Evolutionary conservation across 192 early-diverging fungal species (phyloP).

Genomic region (Martensiomyces pterosporus): DNA sequence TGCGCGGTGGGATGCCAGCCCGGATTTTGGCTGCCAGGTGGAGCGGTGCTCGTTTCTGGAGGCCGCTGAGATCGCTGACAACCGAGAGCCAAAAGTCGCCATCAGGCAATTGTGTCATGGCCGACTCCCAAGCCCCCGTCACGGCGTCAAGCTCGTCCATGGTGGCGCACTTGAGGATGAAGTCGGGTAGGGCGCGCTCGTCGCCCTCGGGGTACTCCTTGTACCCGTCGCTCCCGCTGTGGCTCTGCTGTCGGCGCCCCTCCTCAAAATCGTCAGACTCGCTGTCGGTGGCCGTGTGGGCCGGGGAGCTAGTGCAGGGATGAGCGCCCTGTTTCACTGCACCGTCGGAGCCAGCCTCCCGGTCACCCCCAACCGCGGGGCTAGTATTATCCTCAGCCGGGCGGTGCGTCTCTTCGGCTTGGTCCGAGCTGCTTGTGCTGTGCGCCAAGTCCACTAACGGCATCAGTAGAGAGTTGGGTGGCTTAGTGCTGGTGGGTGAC

Average conservation of each 20-base stretch:
- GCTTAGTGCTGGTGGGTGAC: constrained; percentile 9
- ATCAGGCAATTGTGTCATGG: constrained; percentile 22
- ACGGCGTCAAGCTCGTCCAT: constrained; percentile 35
- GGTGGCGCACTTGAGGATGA: constrained; percentile 24
- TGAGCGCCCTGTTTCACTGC: too few relatives aligned
- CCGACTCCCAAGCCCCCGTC: constrained; percentile 34
- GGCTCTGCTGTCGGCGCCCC: not conserved
- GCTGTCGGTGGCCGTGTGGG: too few relatives aligned
- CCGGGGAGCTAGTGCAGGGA: too few relatives aligned
- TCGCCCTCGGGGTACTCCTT: constrained; percentile 40
- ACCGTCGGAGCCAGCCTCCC: not conserved
- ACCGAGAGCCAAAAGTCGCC: constrained; percentile 43
- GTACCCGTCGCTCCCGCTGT: constrained; percentile 11
- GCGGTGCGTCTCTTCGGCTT: too few relatives aligned
- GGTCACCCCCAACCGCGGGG: too few relatives aligned
- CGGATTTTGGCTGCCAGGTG: constrained; percentile 40
- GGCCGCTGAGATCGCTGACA: constrained; percentile 16
- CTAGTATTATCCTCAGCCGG: not conserved
- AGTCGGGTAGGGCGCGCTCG: constrained; percentile 42
- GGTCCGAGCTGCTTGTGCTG: too few relatives aligned
- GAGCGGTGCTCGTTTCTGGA: constrained; percentile 26
- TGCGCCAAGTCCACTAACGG: too few relatives aligned
- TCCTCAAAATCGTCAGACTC: too few relatives aligned
- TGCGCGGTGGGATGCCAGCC: constrained; percentile 70
- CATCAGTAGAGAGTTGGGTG: not conserved